A percentile compares a stretch with the other conserved stretches of the same genome.
phyloP scores from a whole-genome alignment of 805 yeast species.

The Schwanniomyces pseudopolymorphus region DNA sequence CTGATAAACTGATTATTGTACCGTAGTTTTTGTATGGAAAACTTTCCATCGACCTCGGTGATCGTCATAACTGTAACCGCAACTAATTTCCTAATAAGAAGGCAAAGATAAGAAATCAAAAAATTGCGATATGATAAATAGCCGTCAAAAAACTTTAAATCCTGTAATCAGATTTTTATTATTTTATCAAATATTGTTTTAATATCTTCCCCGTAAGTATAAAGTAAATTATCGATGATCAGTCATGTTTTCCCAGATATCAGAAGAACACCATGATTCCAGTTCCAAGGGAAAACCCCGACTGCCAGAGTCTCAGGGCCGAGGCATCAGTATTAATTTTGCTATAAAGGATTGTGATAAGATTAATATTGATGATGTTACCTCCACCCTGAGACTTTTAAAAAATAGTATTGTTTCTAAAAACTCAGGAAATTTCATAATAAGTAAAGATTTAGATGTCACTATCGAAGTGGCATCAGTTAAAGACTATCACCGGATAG shows the following conservation, averaged over 20 bases:
- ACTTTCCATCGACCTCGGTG: no score
- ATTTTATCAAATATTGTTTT: not conserved
- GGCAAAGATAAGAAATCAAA: not conserved
- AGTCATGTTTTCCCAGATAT: slow-evolving; percentile 13
- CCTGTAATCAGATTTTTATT: no score
- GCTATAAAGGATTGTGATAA: slow-evolving; percentile 4
- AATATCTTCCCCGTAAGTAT: not conserved
- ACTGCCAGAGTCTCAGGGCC: slow-evolving; percentile 38
- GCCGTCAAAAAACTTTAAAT: not conserved
- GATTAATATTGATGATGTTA: not conserved
- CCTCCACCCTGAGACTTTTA: slow-evolving; percentile 5
- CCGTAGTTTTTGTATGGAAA: no score
- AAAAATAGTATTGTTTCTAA: not conserved
- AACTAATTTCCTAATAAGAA: not conserved
- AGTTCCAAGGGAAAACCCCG: slow-evolving; percentile 33
- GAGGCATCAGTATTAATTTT: slow-evolving; percentile 1
- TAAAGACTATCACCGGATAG: slow-evolving; percentile 56
- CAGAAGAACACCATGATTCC: slow-evolving; percentile 36
- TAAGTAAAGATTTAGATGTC: slow-evolving; percentile 11
- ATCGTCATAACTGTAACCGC: not conserved
- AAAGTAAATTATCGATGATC: slow-evolving; percentile 6
- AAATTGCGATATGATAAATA: not conserved
- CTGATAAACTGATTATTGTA: no score
- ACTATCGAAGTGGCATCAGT: slow-evolving; percentile 17
- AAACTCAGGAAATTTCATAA: not conserved